phyloP scores from a whole-genome alignment of 2,329 filamentous ascomycete genomes.

The Monosporascus sp. region DNA sequence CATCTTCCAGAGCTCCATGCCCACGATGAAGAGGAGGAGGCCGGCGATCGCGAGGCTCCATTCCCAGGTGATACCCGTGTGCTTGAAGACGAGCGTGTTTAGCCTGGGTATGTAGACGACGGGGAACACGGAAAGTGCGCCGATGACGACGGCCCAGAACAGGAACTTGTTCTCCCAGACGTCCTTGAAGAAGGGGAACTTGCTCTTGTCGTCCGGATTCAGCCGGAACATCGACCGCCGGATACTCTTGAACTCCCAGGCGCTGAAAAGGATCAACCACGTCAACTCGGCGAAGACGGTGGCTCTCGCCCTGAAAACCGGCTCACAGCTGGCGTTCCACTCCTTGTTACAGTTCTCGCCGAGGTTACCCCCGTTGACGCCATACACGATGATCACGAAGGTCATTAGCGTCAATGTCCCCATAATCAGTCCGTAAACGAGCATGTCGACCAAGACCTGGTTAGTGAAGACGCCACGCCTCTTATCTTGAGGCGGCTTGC shows the following conservation, averaged over 20 bases:
- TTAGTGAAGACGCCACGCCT: slow-evolving; percentile 68
- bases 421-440: slow-evolving; percentile 76
- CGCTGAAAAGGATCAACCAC: slow-evolving; percentile 68
- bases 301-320: slow-evolving; percentile 66
- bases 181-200: slow-evolving; percentile 54
- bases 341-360: slow-evolving; percentile 59
- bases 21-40: slow-evolving; percentile 59
- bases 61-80: slow-evolving; percentile 68
- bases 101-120: slow-evolving; percentile 69
- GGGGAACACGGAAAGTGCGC: slow-evolving; percentile 59
- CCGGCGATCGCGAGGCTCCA: slow-evolving; percentile 65
- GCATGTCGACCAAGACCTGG: slow-evolving; percentile 74
- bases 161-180: slow-evolving; percentile 67
- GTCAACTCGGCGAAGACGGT: slow-evolving; percentile 70
- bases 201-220: slow-evolving; percentile 45
- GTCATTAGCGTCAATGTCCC: slow-evolving; percentile 61
- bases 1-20: slow-evolving; percentile 69
- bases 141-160: slow-evolving; percentile 61
- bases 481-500: slow-evolving; percentile 70
- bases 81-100: slow-evolving; percentile 68
- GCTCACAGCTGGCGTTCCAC: slow-evolving; percentile 50
- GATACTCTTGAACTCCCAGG: slow-evolving; percentile 74
- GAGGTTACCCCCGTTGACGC: slow-evolving; percentile 49
- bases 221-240: slow-evolving; percentile 68
- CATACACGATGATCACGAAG: slow-evolving; percentile 62